Percentiles rank a stretch among this genome's conserved stretches.
These are phyloP conservation scores for Pichia sp. DNA, from an alignment of 1,139 yeast species.

Conservation along the genomic window DNA sequence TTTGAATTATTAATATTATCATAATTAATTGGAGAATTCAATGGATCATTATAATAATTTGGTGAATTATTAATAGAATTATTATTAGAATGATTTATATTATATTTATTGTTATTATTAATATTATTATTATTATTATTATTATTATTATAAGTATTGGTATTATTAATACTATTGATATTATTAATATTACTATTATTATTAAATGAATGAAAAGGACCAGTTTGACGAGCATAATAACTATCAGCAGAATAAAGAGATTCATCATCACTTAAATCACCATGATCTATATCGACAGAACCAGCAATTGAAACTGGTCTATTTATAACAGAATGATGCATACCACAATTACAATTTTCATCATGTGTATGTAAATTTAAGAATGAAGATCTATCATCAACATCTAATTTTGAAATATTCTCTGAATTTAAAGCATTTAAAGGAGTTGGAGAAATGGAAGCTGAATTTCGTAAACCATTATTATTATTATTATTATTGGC, in stretches of 20 bases:
- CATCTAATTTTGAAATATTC: constrained; percentile 3
- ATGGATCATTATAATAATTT: constrained; percentile 26
- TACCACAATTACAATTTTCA: constrained; percentile 50
- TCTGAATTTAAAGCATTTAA: constrained; percentile 4
- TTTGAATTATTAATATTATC: no score
- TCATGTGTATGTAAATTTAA: constrained; percentile 34
- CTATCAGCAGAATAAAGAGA: constrained; percentile 18
- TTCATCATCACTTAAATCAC: constrained; percentile 47
- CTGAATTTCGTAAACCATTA: background rate
- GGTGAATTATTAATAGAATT: background rate
- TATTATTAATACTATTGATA: background rate
- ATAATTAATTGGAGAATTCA: constrained; percentile 16
- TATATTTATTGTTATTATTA: background rate
- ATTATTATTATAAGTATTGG: background rate
- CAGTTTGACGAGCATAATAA: constrained; percentile 1
- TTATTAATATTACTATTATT: background rate
- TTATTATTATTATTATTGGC: background rate
- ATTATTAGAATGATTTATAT: background rate
- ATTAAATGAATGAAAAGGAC: background rate
- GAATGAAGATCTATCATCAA: constrained; percentile 9
- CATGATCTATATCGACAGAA: constrained; percentile 39
- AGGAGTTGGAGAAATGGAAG: background rate
- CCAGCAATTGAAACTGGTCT: constrained; percentile 62
- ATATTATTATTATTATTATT: background rate
- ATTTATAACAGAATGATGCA: constrained; percentile 50